Conservation (phyloP, 495 filamentous ascomycete genomes). For the Penicillium verhagenii region DNA sequence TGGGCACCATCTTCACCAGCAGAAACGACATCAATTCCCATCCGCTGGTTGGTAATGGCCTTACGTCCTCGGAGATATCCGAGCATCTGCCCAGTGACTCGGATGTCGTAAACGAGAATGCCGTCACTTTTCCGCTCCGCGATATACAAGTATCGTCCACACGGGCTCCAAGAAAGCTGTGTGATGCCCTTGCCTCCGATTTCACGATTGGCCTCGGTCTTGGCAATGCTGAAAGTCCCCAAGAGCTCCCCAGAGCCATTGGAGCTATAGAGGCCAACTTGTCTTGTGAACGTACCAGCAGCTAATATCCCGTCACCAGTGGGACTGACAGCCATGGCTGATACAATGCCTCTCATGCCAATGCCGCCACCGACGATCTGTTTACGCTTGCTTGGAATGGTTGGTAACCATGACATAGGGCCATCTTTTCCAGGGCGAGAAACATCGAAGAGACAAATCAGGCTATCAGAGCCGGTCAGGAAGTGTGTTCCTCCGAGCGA, state of each 20-base stretch:
- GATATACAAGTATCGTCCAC: slow-evolving; percentile 83
- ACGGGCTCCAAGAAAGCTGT: slow-evolving; percentile 76
- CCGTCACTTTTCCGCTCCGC: slow-evolving; percentile 78
- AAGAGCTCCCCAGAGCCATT: slow-evolving; percentile 64
- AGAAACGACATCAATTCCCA: slow-evolving; percentile 67
- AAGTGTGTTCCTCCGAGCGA: slow-evolving; percentile 55
- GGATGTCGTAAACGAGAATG: slow-evolving; percentile 79
- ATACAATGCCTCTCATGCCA: slow-evolving; percentile 83
- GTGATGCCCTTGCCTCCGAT: slow-evolving; percentile 69
- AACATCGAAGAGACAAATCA: slow-evolving; percentile 77
- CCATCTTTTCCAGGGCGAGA: slow-evolving; percentile 58
- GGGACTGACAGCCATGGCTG: slow-evolving; percentile 56
- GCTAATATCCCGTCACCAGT: slow-evolving; percentile 61
- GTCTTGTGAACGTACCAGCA: slow-evolving; percentile 77
- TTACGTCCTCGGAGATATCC: slow-evolving; percentile 68
- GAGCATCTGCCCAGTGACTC: slow-evolving; percentile 66
- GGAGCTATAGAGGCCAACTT: slow-evolving; percentile 73
- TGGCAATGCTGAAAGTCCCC: slow-evolving; percentile 59
- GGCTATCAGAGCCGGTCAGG: slow-evolving; percentile 70
- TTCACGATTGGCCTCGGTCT: slow-evolving; percentile 35
- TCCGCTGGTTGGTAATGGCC: slow-evolving; percentile 71
- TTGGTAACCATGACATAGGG: slow-evolving; percentile 62
- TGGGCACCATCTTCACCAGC: slow-evolving; percentile 50
- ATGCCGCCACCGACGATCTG: slow-evolving; percentile 66
- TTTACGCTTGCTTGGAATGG: slow-evolving; percentile 73